phyloP scores from a whole-genome alignment of 164 flowering plant genomes.

The Taxillus chinensis region DNA sequence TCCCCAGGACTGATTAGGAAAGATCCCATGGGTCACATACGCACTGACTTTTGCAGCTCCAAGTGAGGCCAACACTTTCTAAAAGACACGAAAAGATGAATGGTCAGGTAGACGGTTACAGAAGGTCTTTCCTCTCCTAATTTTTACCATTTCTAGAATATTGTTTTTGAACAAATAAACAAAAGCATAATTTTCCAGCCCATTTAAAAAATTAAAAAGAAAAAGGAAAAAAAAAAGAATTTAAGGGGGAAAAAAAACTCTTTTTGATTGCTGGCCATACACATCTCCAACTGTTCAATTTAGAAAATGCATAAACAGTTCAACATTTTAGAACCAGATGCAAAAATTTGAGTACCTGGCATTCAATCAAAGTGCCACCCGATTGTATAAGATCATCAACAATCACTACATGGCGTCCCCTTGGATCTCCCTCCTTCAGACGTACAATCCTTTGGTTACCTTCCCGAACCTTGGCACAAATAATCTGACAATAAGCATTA shows the following conservation, averaged over 20 bases:
- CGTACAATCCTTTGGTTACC: slow-evolving; percentile 87
- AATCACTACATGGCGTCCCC: slow-evolving; percentile 88
- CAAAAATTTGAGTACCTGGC: slow-evolving; percentile 54
- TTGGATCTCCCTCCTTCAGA: slow-evolving; percentile 87
- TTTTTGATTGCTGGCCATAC: no score
- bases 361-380: slow-evolving; percentile 90
- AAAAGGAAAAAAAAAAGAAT: no score
- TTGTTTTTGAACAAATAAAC: no score
- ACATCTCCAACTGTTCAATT: no score
- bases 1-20: slow-evolving; percentile 84
- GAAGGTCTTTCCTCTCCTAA: not conserved
- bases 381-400: slow-evolving; percentile 99
- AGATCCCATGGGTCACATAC: slow-evolving; percentile 96
- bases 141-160: not conserved
- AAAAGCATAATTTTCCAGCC: no score
- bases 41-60: slow-evolving; percentile 94
- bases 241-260: no score
- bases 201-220: no score
- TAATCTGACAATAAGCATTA: slow-evolving; percentile 39
- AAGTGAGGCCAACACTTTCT: slow-evolving; percentile 88
- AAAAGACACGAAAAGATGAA: slow-evolving; percentile 4
- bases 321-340: not conserved
- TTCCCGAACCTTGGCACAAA: slow-evolving; percentile 95
- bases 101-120: not conserved
- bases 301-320: not conserved